Evolutionary conservation across 2,329 filamentous ascomycete genomes (phyloP), one percentile per base, ranked within the genome.

Genomic region (Neonectria coccinea): DNA sequence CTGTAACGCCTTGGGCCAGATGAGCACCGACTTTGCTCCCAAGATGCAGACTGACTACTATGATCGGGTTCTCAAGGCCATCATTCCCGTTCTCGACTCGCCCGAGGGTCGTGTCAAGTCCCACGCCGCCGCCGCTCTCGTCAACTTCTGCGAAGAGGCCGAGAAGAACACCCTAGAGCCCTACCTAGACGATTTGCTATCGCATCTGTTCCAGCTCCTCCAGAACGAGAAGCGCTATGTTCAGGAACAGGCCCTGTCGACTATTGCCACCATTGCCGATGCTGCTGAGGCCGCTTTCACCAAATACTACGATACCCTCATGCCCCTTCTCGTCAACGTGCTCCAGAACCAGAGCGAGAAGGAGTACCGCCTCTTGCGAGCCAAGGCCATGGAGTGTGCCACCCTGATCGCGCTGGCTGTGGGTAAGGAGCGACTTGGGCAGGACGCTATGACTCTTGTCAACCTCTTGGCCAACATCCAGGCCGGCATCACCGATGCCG

Each of bases 341-440:
- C 83, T 99, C 55, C 91, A 91, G 75, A 89, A 94, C 71, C 94
- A 97, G 75, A 95, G 94, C 74, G 93, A 94, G 57, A 97, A 97
- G 81, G 96, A 99, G 75, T 94, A 94, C 80, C 88, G 95, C 58
- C 84, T 98, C 51, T 86, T 99, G 42, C 89, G 95, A 63, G 96
- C 96, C 54, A 99, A 99, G 84, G 96, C 96, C 3, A 99, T 99
- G 96, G 96, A 99, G 80, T 99, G 96, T 76, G 95, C 96, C 18
- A 99, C 96, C 8, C 84, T 99, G 47, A 99, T 99, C 74, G 93
- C 96, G 33, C 84, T 99, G 58, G 96, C 96, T 31, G 96, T 99
- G 65, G 96, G 96, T 56, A 96, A 97, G 79, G 92, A 97, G 73
- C 92, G 92, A 67, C 93, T 99, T 79, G 94, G 93, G 10, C 86